Base-by-base conservation (phyloP, 2,329 filamentous ascomycete species). In the Ophiognomonia clavigignenti-juglandacearum region DNA sequence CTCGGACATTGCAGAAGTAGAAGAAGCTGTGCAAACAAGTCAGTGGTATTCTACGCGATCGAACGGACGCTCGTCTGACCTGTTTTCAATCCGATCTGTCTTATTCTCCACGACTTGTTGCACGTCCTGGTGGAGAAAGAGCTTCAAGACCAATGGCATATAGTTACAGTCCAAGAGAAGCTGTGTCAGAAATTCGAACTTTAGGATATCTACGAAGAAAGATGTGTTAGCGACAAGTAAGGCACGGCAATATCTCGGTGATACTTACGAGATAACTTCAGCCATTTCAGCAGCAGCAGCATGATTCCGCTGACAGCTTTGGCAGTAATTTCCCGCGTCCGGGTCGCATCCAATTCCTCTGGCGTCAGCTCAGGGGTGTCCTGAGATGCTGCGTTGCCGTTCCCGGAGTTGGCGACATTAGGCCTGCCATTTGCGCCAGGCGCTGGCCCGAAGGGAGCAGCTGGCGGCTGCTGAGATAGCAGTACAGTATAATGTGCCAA, bases 141-240 rank as follows among this genome's bases (percentile, higher is more conserved):
- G 80, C 68, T 97, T 97, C 26, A 98, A 71, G 20, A 96, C 86
- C 24, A 98, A 73, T 1, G 92, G 92, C 6, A 98, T 76, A 63
- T 96, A 98, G 64, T 96, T 97, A 4, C 89, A 93, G 65, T 98
- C 93, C 23, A 98, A 77, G 10, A 98, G 72, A 3, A 98, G 77
- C 61, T 98, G 93, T 1, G 90, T 92, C 60, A 98, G 72, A 60
- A 96, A 97, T 67, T 98, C 93, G 56, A 93, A 96, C 62, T 96
- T 96, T 54, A 98, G 72, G 23, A 97, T 80, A 62, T 98, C 89
- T 95, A 39, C 5, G 4, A 37, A 39, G 6, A 4, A 4, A 16
- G 9, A 26, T 6, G 27, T 34, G 53, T 36, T 41, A 46, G 16
- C 22, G 13, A 19, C 6, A 7, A 24, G 13, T 10, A 16, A 29